phyloP scores from a whole-genome alignment of 371 early-diverging fungal genomes.

The Zychaea mexicana region DNA sequence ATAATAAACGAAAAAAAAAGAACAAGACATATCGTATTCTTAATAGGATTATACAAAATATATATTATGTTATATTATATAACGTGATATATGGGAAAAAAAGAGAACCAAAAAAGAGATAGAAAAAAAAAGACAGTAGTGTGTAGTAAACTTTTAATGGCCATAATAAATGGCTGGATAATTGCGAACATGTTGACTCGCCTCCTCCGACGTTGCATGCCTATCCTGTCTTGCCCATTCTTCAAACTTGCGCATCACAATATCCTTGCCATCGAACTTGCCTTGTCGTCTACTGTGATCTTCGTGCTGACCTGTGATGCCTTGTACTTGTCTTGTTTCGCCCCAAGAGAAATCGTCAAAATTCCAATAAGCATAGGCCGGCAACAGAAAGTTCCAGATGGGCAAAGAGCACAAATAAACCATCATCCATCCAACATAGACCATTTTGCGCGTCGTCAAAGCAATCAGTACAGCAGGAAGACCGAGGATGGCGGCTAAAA shows the following conservation, averaged over 20 bases:
- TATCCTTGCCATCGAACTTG: slow-evolving; percentile 52
- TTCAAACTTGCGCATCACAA: slow-evolving; percentile 48
- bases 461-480: slow-evolving; percentile 87
- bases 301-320: slow-evolving; percentile 69
- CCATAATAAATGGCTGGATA: slow-evolving; percentile 44
- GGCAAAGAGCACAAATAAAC: slow-evolving; percentile 89
- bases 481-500: slow-evolving; percentile 77
- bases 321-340: slow-evolving; percentile 82
- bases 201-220: slow-evolving; percentile 22
- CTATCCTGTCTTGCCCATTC: slow-evolving; percentile 48
- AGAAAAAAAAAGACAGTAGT: background rate
- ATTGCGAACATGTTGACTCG: slow-evolving; percentile 19
- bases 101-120: background rate
- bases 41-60: background rate
- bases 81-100: background rate
- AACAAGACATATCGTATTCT: background rate
- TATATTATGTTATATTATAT: slow-evolving; percentile 4
- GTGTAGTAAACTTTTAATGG: slow-evolving; percentile 13
- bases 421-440: slow-evolving; percentile 90
- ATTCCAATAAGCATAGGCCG: slow-evolving; percentile 96
- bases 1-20: background rate
- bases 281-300: slow-evolving; percentile 56
- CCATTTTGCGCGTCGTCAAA: slow-evolving; percentile 79
- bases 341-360: slow-evolving; percentile 99
- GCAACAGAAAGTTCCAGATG: slow-evolving; percentile 93